Conservation (phyloP, 73 alveolate genomes). For the Paramecium sexaurelia region DNA sequence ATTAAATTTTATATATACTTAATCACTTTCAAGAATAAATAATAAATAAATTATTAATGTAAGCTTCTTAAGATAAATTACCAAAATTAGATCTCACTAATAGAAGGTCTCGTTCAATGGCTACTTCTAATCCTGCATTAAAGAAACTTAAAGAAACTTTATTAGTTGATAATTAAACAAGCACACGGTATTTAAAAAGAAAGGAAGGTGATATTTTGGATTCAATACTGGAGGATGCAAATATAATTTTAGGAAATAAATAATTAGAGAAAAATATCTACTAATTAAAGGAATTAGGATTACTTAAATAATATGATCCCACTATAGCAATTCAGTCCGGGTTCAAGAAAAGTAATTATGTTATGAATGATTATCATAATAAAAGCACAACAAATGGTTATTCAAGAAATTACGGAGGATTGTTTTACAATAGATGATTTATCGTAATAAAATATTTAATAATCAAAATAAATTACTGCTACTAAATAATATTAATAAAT, state of each 20-base stretch:
- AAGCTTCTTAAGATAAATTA: not conserved
- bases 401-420: conserved; percentile 45
- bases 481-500: not conserved
- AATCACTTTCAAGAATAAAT: not conserved
- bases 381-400: conserved; percentile 56
- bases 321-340: not conserved
- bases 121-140: not conserved
- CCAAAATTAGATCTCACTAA: not conserved
- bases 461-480: not conserved
- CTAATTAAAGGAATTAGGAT: conserved; percentile 30
- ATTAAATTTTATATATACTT: not conserved
- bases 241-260: not conserved
- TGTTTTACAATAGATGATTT: conserved; percentile 56
- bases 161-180: not conserved
- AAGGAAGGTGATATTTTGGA: not conserved
- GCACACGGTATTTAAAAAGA: not conserved
- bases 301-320: not conserved
- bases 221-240: conserved; percentile 4
- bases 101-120: conserved; percentile 8
- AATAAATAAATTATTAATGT: not conserved
- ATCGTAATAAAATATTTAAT: not conserved
- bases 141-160: conserved; percentile 3
- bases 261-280: not conserved
- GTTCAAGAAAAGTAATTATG: conserved; percentile 26
- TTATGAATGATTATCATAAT: conserved; percentile 53